Evolutionary conservation across 2,329 filamentous ascomycete species (phyloP).

Genomic region (Colletotrichum abscissum): DNA sequence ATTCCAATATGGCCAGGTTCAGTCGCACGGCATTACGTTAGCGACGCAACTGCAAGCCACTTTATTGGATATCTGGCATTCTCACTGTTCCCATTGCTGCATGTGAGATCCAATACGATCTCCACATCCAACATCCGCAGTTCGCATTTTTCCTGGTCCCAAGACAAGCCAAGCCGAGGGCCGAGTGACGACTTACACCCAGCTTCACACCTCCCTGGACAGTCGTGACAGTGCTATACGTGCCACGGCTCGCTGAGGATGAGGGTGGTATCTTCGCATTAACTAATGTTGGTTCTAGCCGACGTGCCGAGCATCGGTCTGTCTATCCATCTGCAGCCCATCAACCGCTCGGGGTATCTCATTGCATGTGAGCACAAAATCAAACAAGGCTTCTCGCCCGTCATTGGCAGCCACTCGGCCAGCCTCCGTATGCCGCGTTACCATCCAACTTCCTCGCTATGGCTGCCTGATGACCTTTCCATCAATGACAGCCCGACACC

Average conservation of each 20-base stretch:
- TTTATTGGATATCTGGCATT: slow-evolving; percentile 25
- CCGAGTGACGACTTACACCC: background rate
- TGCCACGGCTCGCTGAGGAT: background rate
- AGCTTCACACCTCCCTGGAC: background rate
- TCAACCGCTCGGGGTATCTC: slow-evolving; percentile 29
- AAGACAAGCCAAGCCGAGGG: slow-evolving; percentile 8
- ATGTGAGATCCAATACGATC: slow-evolving; percentile 35
- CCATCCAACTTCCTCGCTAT: background rate
- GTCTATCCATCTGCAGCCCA: slow-evolving; percentile 11
- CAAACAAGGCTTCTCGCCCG: slow-evolving; percentile 5
- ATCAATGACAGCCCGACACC: slow-evolving; percentile 5
- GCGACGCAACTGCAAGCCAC: slow-evolving; percentile 22
- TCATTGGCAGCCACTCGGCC: slow-evolving; percentile 21
- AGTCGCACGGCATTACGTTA: slow-evolving; percentile 29
- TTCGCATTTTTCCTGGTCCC: background rate
- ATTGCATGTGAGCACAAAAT: slow-evolving; percentile 32
- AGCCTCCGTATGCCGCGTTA: slow-evolving; percentile 11
- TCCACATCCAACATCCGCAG: background rate
- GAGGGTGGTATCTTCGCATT: slow-evolving; percentile 10
- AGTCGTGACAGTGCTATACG: background rate
- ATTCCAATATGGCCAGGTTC: slow-evolving; percentile 9
- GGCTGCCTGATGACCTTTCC: slow-evolving; percentile 11
- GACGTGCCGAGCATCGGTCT: slow-evolving; percentile 21
- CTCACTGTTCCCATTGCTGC: slow-evolving; percentile 9
- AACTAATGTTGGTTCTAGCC: slow-evolving; percentile 24